These are phyloP conservation scores for Leccinum imitatum DNA, from an alignment of 768 basidiomycete genomes.

Conservation along the genomic window DNA sequence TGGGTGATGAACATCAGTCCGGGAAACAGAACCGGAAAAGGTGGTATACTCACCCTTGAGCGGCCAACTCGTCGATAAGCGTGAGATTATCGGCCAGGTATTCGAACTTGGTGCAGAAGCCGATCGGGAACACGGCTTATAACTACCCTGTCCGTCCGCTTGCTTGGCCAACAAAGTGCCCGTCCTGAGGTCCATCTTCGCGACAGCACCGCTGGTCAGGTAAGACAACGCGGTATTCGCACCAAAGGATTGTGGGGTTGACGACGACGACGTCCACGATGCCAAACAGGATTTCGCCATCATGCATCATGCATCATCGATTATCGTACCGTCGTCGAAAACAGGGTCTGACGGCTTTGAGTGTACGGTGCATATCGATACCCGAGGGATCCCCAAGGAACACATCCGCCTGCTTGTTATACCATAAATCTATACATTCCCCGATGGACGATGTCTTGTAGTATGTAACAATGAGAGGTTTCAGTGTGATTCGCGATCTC, in stretches of 20 bases:
- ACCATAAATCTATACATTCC: too few species aligned
- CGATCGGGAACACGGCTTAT: constrained; percentile 48
- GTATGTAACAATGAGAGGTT: too few species aligned
- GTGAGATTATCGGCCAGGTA: constrained; percentile 17
- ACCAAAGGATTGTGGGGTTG: constrained; percentile 39
- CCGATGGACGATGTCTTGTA: too few species aligned
- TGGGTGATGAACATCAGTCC: constrained; percentile 3
- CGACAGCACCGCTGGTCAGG: constrained; percentile 48
- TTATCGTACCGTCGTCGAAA: too few species aligned
- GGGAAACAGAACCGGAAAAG: background rate
- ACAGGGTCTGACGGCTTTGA: too few species aligned
- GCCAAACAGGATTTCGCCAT: too few species aligned
- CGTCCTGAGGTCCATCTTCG: constrained; percentile 60
- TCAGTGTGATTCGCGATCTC: too few species aligned
- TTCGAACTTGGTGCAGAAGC: constrained; percentile 46
- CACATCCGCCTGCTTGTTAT: too few species aligned
- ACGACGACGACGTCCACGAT: constrained; percentile 24
- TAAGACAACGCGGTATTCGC: constrained; percentile 47
- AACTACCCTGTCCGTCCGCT: constrained; percentile 46
- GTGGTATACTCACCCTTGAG: constrained; percentile 24
- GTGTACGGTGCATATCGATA: too few species aligned
- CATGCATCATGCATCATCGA: too few species aligned
- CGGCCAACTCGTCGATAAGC: constrained; percentile 33
- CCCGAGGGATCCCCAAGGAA: too few species aligned
- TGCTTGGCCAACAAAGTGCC: constrained; percentile 53